Percentiles rank a stretch among this genome's conserved stretches.
Conservation (phyloP, 2,329 filamentous ascomycete genomes). For the Paracamarosporium sp. region DNA sequence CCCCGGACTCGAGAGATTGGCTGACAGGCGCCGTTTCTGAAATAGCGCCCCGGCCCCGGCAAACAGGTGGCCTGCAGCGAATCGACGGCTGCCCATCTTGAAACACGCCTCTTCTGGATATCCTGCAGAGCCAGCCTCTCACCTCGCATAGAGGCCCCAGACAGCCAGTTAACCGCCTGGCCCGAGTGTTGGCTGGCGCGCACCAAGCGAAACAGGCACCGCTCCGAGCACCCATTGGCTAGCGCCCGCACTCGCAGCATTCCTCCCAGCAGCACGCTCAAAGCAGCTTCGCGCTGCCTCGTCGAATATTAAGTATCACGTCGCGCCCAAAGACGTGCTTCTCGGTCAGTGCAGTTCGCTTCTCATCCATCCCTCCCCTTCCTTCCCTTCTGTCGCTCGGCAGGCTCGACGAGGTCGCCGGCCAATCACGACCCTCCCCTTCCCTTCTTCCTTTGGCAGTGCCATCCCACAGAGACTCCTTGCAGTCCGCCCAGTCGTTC, state of each 20-base stretch:
- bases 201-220: conserved; percentile 28
- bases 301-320: conserved; percentile 39
- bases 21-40: conserved; percentile 35
- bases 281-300: conserved; percentile 21
- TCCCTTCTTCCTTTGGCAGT: conserved; percentile 25
- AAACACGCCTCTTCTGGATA: conserved; percentile 45
- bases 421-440: conserved; percentile 17
- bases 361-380: conserved; percentile 11
- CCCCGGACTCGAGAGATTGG: conserved; percentile 36
- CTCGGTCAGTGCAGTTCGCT: conserved; percentile 38
- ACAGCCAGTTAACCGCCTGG: conserved; percentile 43
- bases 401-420: conserved; percentile 27
- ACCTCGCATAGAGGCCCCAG: conserved; percentile 32
- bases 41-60: conserved; percentile 25
- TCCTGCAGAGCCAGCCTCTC: conserved; percentile 33
- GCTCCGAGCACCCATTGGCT: conserved; percentile 35
- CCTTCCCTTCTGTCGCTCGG: conserved; percentile 28
- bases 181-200: conserved; percentile 35
- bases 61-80: conserved; percentile 37
- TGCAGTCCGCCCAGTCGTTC: conserved; percentile 25
- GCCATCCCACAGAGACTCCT: conserved; percentile 27
- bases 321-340: conserved; percentile 28
- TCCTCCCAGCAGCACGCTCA: conserved; percentile 22
- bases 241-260: conserved; percentile 30
- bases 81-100: conserved; percentile 28